phyloP scores from a whole-genome alignment of 768 basidiomycete species.

The Lyophyllum decastes region DNA sequence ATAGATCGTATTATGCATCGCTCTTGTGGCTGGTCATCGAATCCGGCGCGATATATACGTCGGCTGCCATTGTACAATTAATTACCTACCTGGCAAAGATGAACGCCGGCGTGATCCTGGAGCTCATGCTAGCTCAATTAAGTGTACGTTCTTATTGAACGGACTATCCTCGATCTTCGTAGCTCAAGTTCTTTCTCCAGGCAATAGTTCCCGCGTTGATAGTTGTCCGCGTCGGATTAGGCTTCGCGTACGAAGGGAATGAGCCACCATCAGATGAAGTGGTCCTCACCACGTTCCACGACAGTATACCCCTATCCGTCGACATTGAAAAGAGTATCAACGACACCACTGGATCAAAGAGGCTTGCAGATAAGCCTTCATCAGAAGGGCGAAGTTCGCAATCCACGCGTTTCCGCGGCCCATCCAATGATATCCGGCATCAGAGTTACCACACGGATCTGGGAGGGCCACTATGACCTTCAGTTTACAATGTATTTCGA shows the following conservation, averaged over 20 bases:
- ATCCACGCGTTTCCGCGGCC: neutral
- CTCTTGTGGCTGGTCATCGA: slow-evolving; percentile 26
- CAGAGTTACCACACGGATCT: neutral
- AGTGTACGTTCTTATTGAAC: slow-evolving; percentile 18
- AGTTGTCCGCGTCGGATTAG: slow-evolving; percentile 25
- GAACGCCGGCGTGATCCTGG: slow-evolving; percentile 30
- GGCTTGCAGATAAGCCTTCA: neutral
- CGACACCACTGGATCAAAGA: neutral
- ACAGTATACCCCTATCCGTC: neutral
- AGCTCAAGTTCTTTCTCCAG: neutral
- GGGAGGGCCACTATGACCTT: neutral
- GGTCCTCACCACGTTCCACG: slow-evolving; percentile 12
- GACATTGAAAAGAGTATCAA: neutral
- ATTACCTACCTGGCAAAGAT: slow-evolving; percentile 26
- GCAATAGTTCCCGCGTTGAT: slow-evolving; percentile 24
- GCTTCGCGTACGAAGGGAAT: slow-evolving; percentile 20
- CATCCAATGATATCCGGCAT: neutral
- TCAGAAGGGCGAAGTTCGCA: neutral
- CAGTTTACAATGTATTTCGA: no score
- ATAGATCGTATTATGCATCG: slow-evolving; percentile 17
- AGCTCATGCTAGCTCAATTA: slow-evolving; percentile 26
- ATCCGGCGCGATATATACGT: slow-evolving; percentile 26
- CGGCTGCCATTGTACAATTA: slow-evolving; percentile 25
- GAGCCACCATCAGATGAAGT: slow-evolving; percentile 16
- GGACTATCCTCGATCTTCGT: neutral